Evolutionary conservation across 1,284 basidiomycete genomes (phyloP), one percentile per base, ranked within the genome.

Genomic region (Melanopsichium pennsylvanicum): DNA sequence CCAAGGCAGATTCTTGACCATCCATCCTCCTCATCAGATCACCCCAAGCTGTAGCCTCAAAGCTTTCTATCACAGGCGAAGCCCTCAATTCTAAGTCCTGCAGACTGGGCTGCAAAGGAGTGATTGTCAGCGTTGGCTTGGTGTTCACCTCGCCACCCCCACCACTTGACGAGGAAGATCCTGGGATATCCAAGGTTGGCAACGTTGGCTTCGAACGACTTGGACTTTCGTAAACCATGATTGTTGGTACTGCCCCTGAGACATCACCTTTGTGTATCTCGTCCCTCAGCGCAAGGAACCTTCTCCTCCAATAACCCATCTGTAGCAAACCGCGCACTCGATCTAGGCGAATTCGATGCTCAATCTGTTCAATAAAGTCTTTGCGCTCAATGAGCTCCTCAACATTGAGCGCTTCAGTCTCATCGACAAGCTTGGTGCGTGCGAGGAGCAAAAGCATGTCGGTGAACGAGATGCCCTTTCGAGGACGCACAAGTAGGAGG

Each of bases 361-460:
- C 78, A 32, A 81, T 61, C 22, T 52, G 51, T 58, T 78, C 75
- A 25, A 72, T 27, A 5, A 75, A 27, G 10, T 52, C 50, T 8
- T 76, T 66, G 7, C 78, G 57, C 37, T 79, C 72, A 46, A 80
- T 63, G 11, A 80, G 66, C 50, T 81, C 79, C 16, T 75, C 69
- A 21, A 80, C 49, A 34, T 66, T 67, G 25, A 81, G 59, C 16
- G 79, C 74, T 10, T 70, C 59, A 5, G 38, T 87, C 79, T 96
- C 92, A 57, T 93, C 87, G 70, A 97, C 93, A 54, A 97, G 84
- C 81, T 92, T 95, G 83, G 97, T 89, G 79, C 96, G 93, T 0
- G 92, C 90, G 27, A 98, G 83, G 48, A 97, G 83, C 39, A 91
- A 79, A 12, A 97, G 85, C 92, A 97, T 96, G 36, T 89, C 86